phyloP scores from a whole-genome alignment of 202 grass and related monocot genomes.

The Cymbopogon flexuosus region DNA sequence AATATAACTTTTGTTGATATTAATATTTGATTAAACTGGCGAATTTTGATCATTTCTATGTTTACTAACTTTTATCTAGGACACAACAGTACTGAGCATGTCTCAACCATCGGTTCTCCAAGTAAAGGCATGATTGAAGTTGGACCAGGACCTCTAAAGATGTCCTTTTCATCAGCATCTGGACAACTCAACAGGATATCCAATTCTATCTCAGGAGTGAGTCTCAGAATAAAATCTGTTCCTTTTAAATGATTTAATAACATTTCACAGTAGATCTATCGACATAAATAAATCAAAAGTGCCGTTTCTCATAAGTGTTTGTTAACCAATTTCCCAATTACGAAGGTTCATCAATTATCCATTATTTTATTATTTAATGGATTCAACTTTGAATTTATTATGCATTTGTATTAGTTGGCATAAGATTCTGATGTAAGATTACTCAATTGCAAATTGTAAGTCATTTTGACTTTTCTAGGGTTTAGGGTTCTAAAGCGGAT shows the following conservation, averaged over 20 bases:
- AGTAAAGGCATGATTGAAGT: slow-evolving; percentile 65
- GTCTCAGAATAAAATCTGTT: slow-evolving; percentile 4
- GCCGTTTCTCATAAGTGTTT: neutral
- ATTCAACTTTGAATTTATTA: neutral
- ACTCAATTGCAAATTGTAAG: neutral
- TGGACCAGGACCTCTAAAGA: slow-evolving; percentile 78
- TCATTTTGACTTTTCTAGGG: neutral
- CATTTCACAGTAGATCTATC: neutral
- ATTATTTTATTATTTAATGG: neutral
- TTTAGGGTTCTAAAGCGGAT: too few relatives aligned
- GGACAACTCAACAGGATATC: slow-evolving; percentile 68
- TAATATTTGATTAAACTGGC: neutral
- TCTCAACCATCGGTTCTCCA: slow-evolving; percentile 34
- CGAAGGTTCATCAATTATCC: neutral
- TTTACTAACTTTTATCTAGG: slow-evolving; percentile 30
- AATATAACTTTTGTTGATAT: neutral
- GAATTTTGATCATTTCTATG: neutral
- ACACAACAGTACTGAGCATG: slow-evolving; percentile 14
- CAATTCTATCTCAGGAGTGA: slow-evolving; percentile 68
- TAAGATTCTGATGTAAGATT: too few relatives aligned
- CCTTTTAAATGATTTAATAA: neutral
- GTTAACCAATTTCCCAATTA: neutral
- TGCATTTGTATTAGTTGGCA: neutral
- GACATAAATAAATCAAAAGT: neutral
- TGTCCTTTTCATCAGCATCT: slow-evolving; percentile 63